Base-by-base conservation (phyloP, 257 asterid species). In the Solanum medicagineum region DNA sequence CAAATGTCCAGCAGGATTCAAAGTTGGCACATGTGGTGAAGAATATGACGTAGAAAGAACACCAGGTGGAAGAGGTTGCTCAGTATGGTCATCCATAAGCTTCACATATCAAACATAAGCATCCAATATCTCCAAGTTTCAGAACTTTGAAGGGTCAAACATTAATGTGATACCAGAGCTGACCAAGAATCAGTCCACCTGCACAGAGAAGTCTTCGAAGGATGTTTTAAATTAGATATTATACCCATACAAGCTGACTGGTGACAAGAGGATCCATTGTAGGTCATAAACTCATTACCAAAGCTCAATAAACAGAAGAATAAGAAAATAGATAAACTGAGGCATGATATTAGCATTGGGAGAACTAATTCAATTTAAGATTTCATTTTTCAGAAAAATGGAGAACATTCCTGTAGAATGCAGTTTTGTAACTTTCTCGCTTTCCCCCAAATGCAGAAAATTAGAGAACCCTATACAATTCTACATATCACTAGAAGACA, bases 1-100 rank as follows among this genome's bases (percentile, higher is more conserved):
- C 47, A 89, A 68, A 66, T 63, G 57, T 74, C 86, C 81, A 62
- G 88, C 87, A 62, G 86, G 81, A 24, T 84, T 62, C 59, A 40
- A 42, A 84, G 87, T 82, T 83, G 90, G 85, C 44, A 88, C 77
- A 84, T 85, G 69, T 26, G 84, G 55, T 53, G 86, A 88, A 57
- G 92, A 83, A 85, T 81, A 51, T 65, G 91, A 86, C 79, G 17
- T 49, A 68, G 89, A 83, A 66, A 87, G 88, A 36, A 86, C 87
- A 87, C 92, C 93, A 8, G 90, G 92, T 49, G 96, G 94, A 66
- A 84, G 91, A 12, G 92, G 94, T 86, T 91, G 91, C 60, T 88
- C 91, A 54, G 80, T 77, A 32, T 85, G 83, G 45, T 90, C 89
- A 51, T 87, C 96, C 97, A 93, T 93, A 44, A 87, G 86, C 92